phyloP scores from a whole-genome alignment of 108 stramenopile genomes.

The Skeletonema costatum region DNA sequence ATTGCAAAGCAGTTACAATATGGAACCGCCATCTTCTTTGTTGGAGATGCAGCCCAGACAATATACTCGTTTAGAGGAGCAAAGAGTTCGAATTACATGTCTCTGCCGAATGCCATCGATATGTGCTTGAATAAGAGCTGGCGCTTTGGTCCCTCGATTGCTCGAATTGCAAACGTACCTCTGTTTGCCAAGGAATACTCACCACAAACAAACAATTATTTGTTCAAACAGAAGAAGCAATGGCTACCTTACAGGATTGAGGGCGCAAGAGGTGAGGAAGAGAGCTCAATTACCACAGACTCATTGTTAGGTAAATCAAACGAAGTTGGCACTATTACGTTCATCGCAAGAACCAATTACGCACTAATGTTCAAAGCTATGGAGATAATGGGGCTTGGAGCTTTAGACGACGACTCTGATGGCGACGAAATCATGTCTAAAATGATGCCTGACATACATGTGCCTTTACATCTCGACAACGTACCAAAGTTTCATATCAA shows the following conservation, averaged over 20 bases:
- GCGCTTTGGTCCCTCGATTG: slow-evolving; percentile 54
- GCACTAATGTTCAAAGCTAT: slow-evolving; percentile 26
- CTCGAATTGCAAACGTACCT: slow-evolving; percentile 36
- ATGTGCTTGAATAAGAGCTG: slow-evolving; percentile 29
- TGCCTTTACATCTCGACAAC: neutral
- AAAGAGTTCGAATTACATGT: slow-evolving; percentile 31
- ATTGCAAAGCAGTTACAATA: slow-evolving; percentile 25
- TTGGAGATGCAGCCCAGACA: slow-evolving; percentile 55
- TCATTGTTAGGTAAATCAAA: slow-evolving; percentile 12
- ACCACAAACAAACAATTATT: slow-evolving; percentile 27
- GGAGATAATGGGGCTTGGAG: slow-evolving; percentile 19
- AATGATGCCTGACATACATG: neutral
- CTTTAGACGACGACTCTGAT: slow-evolving; percentile 10
- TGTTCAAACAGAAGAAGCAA: neutral
- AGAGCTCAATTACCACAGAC: slow-evolving; percentile 7
- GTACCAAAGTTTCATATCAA: slow-evolving; percentile 42
- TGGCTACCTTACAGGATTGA: slow-evolving; percentile 39
- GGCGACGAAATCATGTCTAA: neutral
- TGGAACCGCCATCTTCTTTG: slow-evolving; percentile 44
- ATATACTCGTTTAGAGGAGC: slow-evolving; percentile 60
- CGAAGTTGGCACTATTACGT: slow-evolving; percentile 14
- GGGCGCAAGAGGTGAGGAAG: slow-evolving; percentile 27
- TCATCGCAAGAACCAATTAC: slow-evolving; percentile 24
- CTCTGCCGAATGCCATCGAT: slow-evolving; percentile 14
- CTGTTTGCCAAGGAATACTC: slow-evolving; percentile 40